Base-by-base conservation (phyloP, 2,329 filamentous ascomycete species). In the Pestalotiopsis sp. region DNA sequence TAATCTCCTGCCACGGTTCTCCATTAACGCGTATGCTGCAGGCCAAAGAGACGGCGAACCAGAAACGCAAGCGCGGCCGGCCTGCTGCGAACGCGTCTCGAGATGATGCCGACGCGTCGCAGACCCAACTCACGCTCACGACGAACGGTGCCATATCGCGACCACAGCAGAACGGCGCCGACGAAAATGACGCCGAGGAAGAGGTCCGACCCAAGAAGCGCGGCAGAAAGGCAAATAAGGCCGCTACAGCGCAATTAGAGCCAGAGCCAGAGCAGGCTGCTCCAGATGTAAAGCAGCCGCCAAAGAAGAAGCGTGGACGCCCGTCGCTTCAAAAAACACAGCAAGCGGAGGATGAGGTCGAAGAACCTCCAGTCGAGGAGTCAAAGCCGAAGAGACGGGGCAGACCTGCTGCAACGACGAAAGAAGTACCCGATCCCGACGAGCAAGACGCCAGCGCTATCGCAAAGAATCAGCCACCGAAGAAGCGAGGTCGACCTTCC, bases 41-140 rank as follows among this genome's bases (percentile, higher is more conserved):
- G 76, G 72, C 70, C 14, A 67, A 71, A 48, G 72, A 75, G 65
- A 70, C 76, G 39, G 73, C 73, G 35, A 77, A 77, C 65, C 77
- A 77, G 65, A 81, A 81, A 71, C 82, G 82, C 70, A 84, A 83
- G 73, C 82, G 82, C 74, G 80, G 80, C 66, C 78, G 79, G 55
- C 80, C 78, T 13, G 40, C 44, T 52, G 73, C 79, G 39, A 80
- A 62, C 65, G 81, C 81, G 80, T 79, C 79, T 66, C 79, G 76
- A 69, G 68, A 75, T 30, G 67, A 69, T n/a, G 66, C 64, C 26
- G 69, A 72, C 73, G 75, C 74, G 74, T 75, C 72, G 48, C 72
- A 70, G 35, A 62, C 69, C 20, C 70, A 72, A 70, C 67, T 66
- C 10, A 67, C 52, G n/a, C 69, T 71, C 30, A 68, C 72, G 22